Conservation (phyloP, 208 protist species). For the Ichthyophonus hoferi region DNA sequence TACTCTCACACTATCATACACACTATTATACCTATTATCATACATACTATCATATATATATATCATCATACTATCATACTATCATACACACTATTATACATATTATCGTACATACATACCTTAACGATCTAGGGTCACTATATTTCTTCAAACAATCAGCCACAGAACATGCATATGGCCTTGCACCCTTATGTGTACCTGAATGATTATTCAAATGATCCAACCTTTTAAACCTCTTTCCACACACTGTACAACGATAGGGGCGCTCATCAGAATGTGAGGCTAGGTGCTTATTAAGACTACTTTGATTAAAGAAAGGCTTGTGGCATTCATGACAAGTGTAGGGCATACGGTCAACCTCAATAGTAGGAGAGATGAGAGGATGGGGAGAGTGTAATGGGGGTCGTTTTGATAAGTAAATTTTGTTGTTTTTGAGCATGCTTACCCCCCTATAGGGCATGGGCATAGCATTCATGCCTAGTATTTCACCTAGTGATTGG, state of each 20-base stretch:
- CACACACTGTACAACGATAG: not conserved
- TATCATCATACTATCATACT: too few species aligned
- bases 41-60: too few species aligned
- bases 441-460: too few species aligned
- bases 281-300: not conserved
- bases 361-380: constrained; percentile 49
- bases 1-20: too few species aligned
- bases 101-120: not conserved
- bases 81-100: too few species aligned
- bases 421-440: too few species aligned
- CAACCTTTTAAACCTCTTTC: constrained; percentile 1
- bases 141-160: not conserved
- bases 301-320: not conserved
- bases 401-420: too few species aligned
- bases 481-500: too few species aligned
- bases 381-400: too few species aligned
- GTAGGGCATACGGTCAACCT: constrained; percentile 64
- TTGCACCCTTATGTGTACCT: not conserved
- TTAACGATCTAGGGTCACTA: not conserved
- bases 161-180: not conserved
- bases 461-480: too few species aligned
- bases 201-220: not conserved
- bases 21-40: too few species aligned
- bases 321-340: constrained; percentile 50
- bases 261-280: not conserved